These are phyloP conservation scores for Euphorbia pulcherrima DNA, from an alignment of 345 rosid genomes.

Conservation along the genomic window DNA sequence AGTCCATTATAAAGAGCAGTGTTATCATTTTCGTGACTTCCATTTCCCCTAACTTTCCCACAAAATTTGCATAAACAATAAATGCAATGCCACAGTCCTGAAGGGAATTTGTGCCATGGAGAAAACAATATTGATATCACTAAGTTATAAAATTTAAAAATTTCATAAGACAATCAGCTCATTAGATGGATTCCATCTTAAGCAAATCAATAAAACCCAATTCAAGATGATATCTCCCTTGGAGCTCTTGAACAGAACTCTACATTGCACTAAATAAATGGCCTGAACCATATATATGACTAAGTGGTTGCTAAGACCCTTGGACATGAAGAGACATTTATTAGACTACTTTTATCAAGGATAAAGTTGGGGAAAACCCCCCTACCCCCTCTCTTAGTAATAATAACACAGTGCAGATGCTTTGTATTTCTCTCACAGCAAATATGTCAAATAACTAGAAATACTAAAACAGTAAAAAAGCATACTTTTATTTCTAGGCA, in stretches of 20 bases:
- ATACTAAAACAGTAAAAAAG: constrained; percentile 4
- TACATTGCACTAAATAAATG: neutral
- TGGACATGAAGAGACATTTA: neutral
- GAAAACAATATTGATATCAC: constrained; percentile 7
- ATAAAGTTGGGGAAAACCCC: neutral
- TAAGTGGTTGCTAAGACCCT: neutral
- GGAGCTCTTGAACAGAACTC: neutral
- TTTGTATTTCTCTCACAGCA: neutral
- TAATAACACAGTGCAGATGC: neutral
- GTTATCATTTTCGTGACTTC: constrained; percentile 24
- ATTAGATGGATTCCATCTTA: neutral
- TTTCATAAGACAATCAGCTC: constrained; percentile 2
- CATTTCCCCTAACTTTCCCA: constrained; percentile 41
- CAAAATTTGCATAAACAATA: constrained; percentile 89
- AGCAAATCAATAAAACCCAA: neutral
- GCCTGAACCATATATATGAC: neutral
- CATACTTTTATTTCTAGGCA: constrained; percentile 78
- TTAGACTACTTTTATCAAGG: neutral
- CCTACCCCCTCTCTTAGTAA: too few relatives aligned
- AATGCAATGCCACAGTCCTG: constrained; percentile 83
- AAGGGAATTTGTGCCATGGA: constrained; percentile 66
- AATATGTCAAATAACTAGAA: neutral
- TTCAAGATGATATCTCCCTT: neutral
- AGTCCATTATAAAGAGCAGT: constrained; percentile 27
- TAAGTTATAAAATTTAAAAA: neutral